phyloP scores from a whole-genome alignment of 257 asterid species.

The Primulina huaijiensis region DNA sequence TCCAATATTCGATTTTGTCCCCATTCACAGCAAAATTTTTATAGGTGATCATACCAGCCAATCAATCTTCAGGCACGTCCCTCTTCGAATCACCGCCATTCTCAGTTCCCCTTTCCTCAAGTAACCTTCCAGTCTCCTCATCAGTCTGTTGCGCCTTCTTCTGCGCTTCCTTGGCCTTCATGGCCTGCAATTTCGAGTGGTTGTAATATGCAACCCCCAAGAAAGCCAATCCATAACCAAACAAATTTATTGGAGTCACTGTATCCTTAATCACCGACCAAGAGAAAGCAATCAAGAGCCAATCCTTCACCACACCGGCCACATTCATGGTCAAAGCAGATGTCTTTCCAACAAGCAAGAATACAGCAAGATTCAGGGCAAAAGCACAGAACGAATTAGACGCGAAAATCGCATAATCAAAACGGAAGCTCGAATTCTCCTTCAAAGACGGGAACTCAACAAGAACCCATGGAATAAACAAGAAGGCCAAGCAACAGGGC shows the following conservation, averaged over 20 bases:
- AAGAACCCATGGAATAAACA: not conserved
- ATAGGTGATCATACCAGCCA: not conserved
- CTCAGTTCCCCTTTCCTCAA: not conserved
- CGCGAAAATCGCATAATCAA: not conserved
- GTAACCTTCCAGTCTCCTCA: not conserved
- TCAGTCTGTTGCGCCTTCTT: not conserved
- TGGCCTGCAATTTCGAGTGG: not conserved
- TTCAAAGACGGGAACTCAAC: not conserved
- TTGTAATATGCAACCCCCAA: not conserved
- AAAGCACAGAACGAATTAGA: not conserved
- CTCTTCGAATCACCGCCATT: not conserved
- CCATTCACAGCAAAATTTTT: not conserved
- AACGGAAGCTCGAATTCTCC: not conserved
- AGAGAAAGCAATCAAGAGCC: not conserved
- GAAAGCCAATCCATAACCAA: slow-evolving; percentile 1
- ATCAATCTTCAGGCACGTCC: not conserved
- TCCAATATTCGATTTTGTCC: not conserved
- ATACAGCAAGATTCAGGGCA: not conserved
- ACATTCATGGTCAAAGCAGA: slow-evolving; percentile 1
- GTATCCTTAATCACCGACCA: slow-evolving; percentile 1
- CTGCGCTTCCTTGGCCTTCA: slow-evolving; percentile 1
- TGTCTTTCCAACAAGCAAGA: not conserved
- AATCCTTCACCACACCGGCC: not conserved
- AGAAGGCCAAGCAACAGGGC: not conserved
- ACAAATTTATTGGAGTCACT: not conserved